Base-by-base conservation (phyloP, 805 yeast species). In the Yamadazyma insecticola region DNA sequence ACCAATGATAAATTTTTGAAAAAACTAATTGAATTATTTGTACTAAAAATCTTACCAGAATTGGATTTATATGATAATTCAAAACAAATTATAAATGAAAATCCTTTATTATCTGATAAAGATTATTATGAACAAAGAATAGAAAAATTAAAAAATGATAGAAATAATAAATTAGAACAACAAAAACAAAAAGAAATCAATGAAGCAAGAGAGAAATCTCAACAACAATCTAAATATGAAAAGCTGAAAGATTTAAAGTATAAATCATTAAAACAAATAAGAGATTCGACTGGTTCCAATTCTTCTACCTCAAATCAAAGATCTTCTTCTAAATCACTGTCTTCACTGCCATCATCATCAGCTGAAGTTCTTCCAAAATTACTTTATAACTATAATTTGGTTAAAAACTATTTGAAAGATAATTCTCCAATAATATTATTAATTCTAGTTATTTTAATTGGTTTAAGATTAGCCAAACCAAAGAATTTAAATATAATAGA, bases 11-110 rank as follows among this genome's bases (percentile, higher is more conserved):
- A 22, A 25, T 40, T 26, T 29, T 28, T 35, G 14, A 29, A 39
- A 28, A 48, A 55, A 28, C 40, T 61, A 24, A 30, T 53, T 6
- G 63, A 64, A 17, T 45, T 63, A 36, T 54, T 52, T 33, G 54
- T 58, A 12, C 59, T 53, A 38, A 59, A 63, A 35, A 51, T 64
- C 2, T 50, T 61, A 26, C 62, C 67, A 1, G 50, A 49, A 9
- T 36, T 47, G 12, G 54, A 55, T 22, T 40, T 49, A 19, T 53
- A 49, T 25, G 44, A 43, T 5, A 50, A 53, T 17, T 62, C 71
- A 2, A 41, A 30, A 22, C 33, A 17, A 18, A 41, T 63, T 7
- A 47, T 58, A n/a, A 41, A 43, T n/a, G 43, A 44, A n/a, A 52
- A 51, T 30, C 38, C 39, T 4, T 8, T 41, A 3, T 45, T 43